Evolutionary conservation across 192 early-diverging fungal genomes (phyloP), one percentile per base, ranked within the genome.

Genomic region (Coemansia sp.): DNA sequence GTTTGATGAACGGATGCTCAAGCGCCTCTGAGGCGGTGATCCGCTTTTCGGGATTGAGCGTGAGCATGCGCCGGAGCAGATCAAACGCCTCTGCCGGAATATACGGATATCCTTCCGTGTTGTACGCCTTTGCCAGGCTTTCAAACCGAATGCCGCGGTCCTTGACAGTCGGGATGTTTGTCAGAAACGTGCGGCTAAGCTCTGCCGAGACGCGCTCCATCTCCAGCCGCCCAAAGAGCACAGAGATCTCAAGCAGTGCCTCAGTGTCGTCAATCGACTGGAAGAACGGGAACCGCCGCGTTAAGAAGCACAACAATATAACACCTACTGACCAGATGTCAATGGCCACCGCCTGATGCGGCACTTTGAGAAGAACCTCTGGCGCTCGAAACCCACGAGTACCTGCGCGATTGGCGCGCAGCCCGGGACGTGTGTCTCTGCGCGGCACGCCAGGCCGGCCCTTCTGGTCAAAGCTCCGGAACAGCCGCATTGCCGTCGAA

Each of bases 261-360:
- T 98, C 93, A 8, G 75, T 81, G 65, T 98, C 96, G 69, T 94
- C 92, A 43, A 83, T 85, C 0, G 92, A 92, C 59, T 92, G 75
- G 71, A 98, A 98, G 62, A 98, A 96, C 3, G 96, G 95, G 65
- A 92, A 98, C 29, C 87, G 74, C 8, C 88, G 88, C 11, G 92
- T 85, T 57, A 98, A 69, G 49, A 96, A 84, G 32, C 85, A 91
- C 6, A 94, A 68, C 13, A 98, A 62, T 35, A 89, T 96, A 0
- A 95, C 93, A 40, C 96, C 96, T 3, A 86, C 93, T 2, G 94
- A 86, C 96, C 96, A 98, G 5, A 98, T 84, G 67, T 98, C 96
- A 35, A 98, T 86, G 0, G 92, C 89, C 84, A 73, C 60, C 10
- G 92, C 90, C 67, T 98, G 96, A 57, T 87, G 52, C 3, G 79